These are phyloP conservation scores for Stylonectria norvegica DNA, from an alignment of 2,329 filamentous ascomycete species.

Conservation along the genomic window DNA sequence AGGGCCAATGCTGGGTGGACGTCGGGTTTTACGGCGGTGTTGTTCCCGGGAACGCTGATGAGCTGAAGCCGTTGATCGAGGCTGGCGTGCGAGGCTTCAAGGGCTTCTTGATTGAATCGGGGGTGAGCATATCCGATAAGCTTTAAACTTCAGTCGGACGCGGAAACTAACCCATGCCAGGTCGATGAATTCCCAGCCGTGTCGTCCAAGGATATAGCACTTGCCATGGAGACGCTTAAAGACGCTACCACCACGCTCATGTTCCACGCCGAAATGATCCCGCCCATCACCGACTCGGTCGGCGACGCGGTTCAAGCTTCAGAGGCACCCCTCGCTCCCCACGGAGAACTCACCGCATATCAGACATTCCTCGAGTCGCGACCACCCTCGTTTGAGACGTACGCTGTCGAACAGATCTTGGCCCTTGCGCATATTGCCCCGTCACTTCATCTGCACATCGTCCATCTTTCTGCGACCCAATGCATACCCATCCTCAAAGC, in stretches of 20 bases:
- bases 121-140: slow-evolving; percentile 56
- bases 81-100: slow-evolving; percentile 94
- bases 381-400: slow-evolving; percentile 85
- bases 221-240: slow-evolving; percentile 77
- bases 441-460: slow-evolving; percentile 82
- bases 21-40: slow-evolving; percentile 98
- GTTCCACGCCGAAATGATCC: slow-evolving; percentile 99
- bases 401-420: slow-evolving; percentile 82
- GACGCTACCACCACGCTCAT: slow-evolving; percentile 86
- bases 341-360: slow-evolving; percentile 73
- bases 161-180: slow-evolving; percentile 41
- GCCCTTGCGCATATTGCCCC: slow-evolving; percentile 77
- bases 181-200: slow-evolving; percentile 95
- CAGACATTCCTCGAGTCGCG: slow-evolving; percentile 88
- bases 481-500: slow-evolving; percentile 76
- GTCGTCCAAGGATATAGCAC: slow-evolving; percentile 71
- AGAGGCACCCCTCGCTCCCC: slow-evolving; percentile 64
- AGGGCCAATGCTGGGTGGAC: slow-evolving; percentile 93
- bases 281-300: slow-evolving; percentile 76
- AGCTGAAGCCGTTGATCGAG: slow-evolving; percentile 76
- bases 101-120: slow-evolving; percentile 94
- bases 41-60: slow-evolving; percentile 79
- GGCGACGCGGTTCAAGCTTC: slow-evolving; percentile 72
- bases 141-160: background rate
- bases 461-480: slow-evolving; percentile 86